Evolutionary conservation across 345 rosid genomes (phyloP).

Genomic region (Kernera saxatilis): DNA sequence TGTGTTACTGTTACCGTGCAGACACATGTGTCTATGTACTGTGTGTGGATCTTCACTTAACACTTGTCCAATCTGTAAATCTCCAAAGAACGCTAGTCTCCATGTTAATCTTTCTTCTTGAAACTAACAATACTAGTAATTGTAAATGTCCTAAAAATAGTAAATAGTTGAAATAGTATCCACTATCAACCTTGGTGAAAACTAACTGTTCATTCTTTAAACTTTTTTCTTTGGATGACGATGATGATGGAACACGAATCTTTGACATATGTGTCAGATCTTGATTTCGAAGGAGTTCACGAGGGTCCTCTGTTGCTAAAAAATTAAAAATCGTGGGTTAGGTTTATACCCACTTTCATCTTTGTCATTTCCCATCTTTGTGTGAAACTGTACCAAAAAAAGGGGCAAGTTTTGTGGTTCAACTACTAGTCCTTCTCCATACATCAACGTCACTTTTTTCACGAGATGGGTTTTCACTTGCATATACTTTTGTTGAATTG

Average conservation of each 20-base stretch:
- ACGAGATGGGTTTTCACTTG: conserved; percentile 3
- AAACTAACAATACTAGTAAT: conserved; percentile 10
- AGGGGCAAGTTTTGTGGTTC: conserved; percentile 17
- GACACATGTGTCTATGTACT: conserved; percentile 77
- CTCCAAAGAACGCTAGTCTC: conserved; percentile 54
- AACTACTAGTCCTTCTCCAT: conserved; percentile 22
- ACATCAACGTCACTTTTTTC: conserved; percentile 22
- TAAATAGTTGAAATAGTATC: conserved; percentile 19
- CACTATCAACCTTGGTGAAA: not conserved
- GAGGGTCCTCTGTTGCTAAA: conserved; percentile 13
- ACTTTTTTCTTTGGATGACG: not conserved
- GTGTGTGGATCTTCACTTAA: conserved; percentile 53
- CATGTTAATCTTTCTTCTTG: conserved; percentile 60
- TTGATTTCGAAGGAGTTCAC: conserved; percentile 22
- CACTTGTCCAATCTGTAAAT: conserved; percentile 71
- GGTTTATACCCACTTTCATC: conserved; percentile 26
- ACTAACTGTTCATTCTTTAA: conserved; percentile 11
- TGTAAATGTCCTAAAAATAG: conserved; percentile 19
- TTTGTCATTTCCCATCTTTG: conserved; percentile 27
- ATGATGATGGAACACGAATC: conserved; percentile 20
- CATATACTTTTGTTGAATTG: not conserved
- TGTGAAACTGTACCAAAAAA: conserved; percentile 18
- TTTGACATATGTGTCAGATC: conserved; percentile 25
- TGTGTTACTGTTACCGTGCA: conserved; percentile 74
- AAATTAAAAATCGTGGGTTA: conserved; percentile 31